These are phyloP conservation scores for Aspergillus intermedius DNA, from an alignment of 2,329 filamentous ascomycete genomes.

Conservation along the genomic window DNA sequence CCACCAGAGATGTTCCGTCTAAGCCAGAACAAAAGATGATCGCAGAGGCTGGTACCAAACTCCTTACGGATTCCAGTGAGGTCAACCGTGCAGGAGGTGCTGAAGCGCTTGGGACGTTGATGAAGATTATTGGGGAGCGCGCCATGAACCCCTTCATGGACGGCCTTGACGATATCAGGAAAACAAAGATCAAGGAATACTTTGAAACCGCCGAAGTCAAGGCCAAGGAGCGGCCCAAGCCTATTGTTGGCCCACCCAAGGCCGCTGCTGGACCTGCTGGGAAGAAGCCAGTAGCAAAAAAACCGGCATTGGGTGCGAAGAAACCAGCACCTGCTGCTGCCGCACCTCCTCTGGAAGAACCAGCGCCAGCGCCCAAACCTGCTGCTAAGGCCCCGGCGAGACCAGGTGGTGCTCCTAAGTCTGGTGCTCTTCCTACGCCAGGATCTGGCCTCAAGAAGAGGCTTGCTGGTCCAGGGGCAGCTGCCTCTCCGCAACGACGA, in stretches of 20 bases:
- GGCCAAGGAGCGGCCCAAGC: conserved; percentile 87
- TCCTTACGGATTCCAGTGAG: conserved; percentile 83
- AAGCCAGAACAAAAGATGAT: conserved; percentile 79
- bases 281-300: conserved; percentile 51
- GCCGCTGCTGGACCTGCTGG: conserved; percentile 49
- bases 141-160: conserved; percentile 91
- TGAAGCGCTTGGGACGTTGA: conserved; percentile 85
- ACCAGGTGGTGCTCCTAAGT: conserved; percentile 37
- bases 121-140: conserved; percentile 97
- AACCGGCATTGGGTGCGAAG: conserved; percentile 43
- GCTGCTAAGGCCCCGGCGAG: conserved; percentile 37
- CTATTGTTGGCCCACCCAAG: conserved; percentile 56
- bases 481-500: conserved; percentile 37
- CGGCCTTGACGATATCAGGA: conserved; percentile 89
- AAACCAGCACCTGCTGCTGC: conserved; percentile 43
- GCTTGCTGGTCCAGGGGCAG: conserved; percentile 35
- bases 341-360: conserved; percentile 50
- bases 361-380: conserved; percentile 39
- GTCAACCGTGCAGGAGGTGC: conserved; percentile 80
- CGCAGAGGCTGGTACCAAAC: conserved; percentile 81
- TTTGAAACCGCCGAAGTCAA: conserved; percentile 76
- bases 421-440: conserved; percentile 37
- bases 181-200: conserved; percentile 92
- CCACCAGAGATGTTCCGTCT: conserved; percentile 72
- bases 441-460: conserved; percentile 40